Base-by-base conservation (phyloP, 768 basidiomycete genomes). In the Suillus subalutaceus region DNA sequence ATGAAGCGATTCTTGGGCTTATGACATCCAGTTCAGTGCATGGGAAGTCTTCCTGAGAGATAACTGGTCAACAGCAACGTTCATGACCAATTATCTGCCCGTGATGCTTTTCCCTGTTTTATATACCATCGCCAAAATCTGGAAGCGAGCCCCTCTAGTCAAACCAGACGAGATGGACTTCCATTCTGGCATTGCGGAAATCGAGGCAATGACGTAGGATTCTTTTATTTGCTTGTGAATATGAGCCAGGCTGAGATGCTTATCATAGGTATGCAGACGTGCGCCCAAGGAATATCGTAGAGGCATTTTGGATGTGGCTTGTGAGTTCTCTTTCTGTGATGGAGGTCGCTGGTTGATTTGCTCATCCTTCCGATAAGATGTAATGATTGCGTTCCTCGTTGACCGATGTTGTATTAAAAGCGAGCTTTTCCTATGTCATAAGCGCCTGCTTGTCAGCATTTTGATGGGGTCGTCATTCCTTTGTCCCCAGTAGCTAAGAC, bases 51-150 rank as follows among this genome's bases (percentile, higher is more conserved):
- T 83, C 71, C 69, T 83, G 30, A 72, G 69, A n/a, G 78, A 73
- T 5, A 69, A 73, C 61, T 83, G 82, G 83, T 70, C 68, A 53
- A 69, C 75, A 10, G 77, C 74, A 37, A 77, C 74, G 0, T 83
- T 83, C 67, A 75, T 83, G 30, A 83, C 82, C 5, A 74, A 79
- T 72, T 83, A 84, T 65, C 48, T 82, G 38, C 79, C 82, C 13
- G 67, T 83, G 65, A 70, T 71, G 44, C 69, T 83, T 60, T 85
- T 87, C 79, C 84, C 84, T 18, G 48, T 84, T 50, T 68, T 87
- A 13, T 87, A 81, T 72, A 2, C 81, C 18, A 73, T 63, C 26
- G 69, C 71, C 55, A 77, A 69, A 53, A 4, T 69, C 10, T 1
- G 63, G 58, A 73, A 63, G 69, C 67, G 67, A 43, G 66, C 43